A percentile compares a stretch with the other conserved stretches of the same genome.
phyloP scores from a whole-genome alignment of 1,284 basidiomycete genomes.

The Tilletia setariae region DNA sequence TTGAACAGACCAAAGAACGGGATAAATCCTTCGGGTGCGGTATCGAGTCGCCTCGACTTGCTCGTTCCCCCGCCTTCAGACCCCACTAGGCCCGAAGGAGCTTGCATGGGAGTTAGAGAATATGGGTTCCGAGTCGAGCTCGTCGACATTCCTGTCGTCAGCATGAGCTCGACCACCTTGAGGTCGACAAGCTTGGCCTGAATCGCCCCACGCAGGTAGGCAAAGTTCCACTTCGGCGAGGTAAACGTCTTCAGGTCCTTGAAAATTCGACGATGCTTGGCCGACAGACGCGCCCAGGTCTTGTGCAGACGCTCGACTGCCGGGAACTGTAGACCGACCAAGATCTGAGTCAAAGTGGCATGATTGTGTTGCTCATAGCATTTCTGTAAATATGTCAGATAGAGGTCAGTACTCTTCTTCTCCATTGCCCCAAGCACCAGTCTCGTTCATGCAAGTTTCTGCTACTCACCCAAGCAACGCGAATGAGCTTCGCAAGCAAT shows the following conservation, averaged over 20 bases:
- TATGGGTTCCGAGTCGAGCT: constrained; percentile 3
- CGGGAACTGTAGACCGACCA: constrained; percentile 71
- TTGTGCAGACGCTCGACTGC: constrained; percentile 71
- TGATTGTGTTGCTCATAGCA: constrained; percentile 76
- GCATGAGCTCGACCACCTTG: constrained; percentile 27
- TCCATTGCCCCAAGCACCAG: too few relatives aligned
- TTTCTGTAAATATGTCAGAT: constrained; percentile 62
- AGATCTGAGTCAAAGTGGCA: constrained; percentile 74
- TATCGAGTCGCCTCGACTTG: constrained; percentile 12
- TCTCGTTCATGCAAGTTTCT: too few relatives aligned
- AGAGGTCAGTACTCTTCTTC: too few relatives aligned
- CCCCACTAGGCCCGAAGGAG: background rate
- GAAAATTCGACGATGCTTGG: constrained; percentile 73
- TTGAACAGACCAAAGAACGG: constrained; percentile 35
- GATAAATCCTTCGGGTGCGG: constrained; percentile 12
- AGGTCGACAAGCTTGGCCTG: constrained; percentile 32
- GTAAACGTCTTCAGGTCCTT: constrained; percentile 71
- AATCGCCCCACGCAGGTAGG: constrained; percentile 57
- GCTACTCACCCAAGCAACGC: constrained; percentile 79
- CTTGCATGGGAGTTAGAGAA: background rate
- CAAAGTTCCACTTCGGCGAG: constrained; percentile 69
- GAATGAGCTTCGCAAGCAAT: constrained; percentile 75
- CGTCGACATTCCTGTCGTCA: constrained; percentile 12
- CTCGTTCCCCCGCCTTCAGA: constrained; percentile 15
- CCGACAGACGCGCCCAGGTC: constrained; percentile 67